phyloP scores from a whole-genome alignment of 305 asterid genomes.

The Rubia peregrina region DNA sequence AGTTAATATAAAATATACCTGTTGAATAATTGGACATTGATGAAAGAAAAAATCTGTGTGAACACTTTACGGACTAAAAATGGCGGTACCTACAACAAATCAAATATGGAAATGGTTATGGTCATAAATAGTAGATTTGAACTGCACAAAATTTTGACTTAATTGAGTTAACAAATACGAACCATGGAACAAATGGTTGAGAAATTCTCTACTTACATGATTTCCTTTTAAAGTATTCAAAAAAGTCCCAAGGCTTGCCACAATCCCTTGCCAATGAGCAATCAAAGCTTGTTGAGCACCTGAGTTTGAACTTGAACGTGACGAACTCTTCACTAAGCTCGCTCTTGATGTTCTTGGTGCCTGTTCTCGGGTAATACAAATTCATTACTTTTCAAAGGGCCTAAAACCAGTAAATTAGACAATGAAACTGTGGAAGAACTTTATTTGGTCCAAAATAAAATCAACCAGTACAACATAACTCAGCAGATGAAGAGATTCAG shows the following conservation, averaged over 20 bases:
- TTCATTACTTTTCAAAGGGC: neutral
- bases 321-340: conserved; percentile 59
- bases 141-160: neutral
- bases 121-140: neutral
- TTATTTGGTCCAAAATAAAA: conserved; percentile 10
- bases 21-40: conserved; percentile 61
- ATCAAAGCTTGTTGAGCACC: conserved; percentile 61
- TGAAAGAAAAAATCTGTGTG: conserved; percentile 62
- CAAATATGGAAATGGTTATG: conserved; percentile 11
- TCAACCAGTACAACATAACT: conserved; percentile 9
- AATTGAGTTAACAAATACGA: conserved; percentile 4
- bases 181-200: neutral
- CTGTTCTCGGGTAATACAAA: conserved; percentile 23
- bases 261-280: conserved; percentile 72
- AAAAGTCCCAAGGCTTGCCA: conserved; percentile 46
- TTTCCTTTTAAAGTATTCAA: conserved; percentile 50
- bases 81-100: conserved; percentile 43
- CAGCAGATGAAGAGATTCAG: conserved; percentile 12
- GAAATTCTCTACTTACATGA: conserved; percentile 41
- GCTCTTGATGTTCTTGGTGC: conserved; percentile 71
- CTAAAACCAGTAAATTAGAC: conserved; percentile 7
- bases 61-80: conserved; percentile 62
- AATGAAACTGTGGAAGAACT: conserved; percentile 7
- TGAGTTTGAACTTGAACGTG: conserved; percentile 48
- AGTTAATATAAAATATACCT: conserved; percentile 30